A percentile compares a stretch with the other conserved stretches of the same genome.
Conservation (phyloP, 139 green algal species). For the Picochlorum sp. region DNA sequence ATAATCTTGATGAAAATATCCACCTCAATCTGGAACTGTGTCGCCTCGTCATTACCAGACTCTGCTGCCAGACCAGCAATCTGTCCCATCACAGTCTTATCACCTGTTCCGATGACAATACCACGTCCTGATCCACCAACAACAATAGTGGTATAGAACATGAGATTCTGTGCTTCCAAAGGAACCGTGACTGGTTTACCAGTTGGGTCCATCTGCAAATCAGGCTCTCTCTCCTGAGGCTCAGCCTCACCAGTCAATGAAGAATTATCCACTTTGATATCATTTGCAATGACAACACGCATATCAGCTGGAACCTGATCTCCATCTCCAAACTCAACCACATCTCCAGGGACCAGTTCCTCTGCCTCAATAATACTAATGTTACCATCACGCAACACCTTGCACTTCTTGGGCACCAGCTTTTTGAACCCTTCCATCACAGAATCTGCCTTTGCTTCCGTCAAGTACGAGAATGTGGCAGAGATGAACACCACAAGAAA, state of each 20-base stretch:
- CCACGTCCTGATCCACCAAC: constrained; percentile 17
- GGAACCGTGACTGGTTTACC: constrained; percentile 30
- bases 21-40: constrained; percentile 71
- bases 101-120: constrained; percentile 66
- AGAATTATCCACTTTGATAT: constrained; percentile 83
- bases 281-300: constrained; percentile 47
- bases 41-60: constrained; percentile 29
- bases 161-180: constrained; percentile 57
- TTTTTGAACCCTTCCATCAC: constrained; percentile 71
- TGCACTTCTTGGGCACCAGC: constrained; percentile 64
- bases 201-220: constrained; percentile 71
- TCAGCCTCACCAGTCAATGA: constrained; percentile 84
- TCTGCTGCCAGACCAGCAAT: constrained; percentile 60
- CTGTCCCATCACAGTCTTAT: constrained; percentile 82
- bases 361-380: constrained; percentile 40
- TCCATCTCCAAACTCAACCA: constrained; percentile 84
- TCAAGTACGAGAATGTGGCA: constrained; percentile 55
- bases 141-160: constrained; percentile 70
- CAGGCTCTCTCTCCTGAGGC: constrained; percentile 60
- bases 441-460: constrained; percentile 56
- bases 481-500: constrained; percentile 42
- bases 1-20: constrained; percentile 71
- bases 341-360: constrained; percentile 91
- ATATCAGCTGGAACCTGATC: constrained; percentile 90
- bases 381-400: constrained; percentile 64